phyloP scores from a whole-genome alignment of 2,329 filamentous ascomycete species.

The Scedosporium dehoogii region DNA sequence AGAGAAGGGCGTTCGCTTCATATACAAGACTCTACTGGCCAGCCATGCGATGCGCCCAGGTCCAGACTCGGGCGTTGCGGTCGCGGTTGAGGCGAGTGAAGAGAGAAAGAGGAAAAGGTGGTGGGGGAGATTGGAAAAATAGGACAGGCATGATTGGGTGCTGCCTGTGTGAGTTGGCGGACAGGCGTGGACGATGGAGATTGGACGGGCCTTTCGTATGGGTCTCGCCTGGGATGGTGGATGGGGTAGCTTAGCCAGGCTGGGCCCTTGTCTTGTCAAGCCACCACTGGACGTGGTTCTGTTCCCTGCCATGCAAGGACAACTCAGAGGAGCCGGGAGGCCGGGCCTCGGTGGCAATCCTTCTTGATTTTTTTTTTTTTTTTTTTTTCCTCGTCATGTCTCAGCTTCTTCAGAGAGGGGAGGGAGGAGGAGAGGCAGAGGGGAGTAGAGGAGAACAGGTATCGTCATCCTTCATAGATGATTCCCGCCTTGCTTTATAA shows the following conservation, averaged over 20 bases:
- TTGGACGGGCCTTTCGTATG: slow-evolving; percentile 1
- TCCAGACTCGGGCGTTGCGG: background rate
- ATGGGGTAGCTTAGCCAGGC: background rate
- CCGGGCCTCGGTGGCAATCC: background rate
- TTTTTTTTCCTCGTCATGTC: background rate
- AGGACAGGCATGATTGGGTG: slow-evolving; percentile 1
- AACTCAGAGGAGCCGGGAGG: slow-evolving; percentile 3
- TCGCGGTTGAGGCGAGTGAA: background rate
- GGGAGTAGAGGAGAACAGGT: no score
- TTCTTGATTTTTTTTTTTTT: background rate
- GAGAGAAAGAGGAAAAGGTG: background rate
- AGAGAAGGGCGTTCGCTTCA: background rate
- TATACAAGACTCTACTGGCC: background rate
- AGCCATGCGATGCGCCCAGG: background rate
- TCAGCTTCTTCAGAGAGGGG: background rate
- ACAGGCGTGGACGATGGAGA: slow-evolving; percentile 6
- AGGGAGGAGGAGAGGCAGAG: background rate
- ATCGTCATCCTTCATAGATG: no score
- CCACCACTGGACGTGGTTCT: background rate
- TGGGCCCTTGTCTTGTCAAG: background rate
- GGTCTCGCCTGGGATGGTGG: background rate
- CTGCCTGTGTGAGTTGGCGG: slow-evolving; percentile 4
- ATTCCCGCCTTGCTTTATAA: no score
- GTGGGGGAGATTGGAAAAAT: background rate
- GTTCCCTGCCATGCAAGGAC: slow-evolving; percentile 4